Evolutionary conservation across 768 basidiomycete species (phyloP).

Genomic region (Mycena pura): DNA sequence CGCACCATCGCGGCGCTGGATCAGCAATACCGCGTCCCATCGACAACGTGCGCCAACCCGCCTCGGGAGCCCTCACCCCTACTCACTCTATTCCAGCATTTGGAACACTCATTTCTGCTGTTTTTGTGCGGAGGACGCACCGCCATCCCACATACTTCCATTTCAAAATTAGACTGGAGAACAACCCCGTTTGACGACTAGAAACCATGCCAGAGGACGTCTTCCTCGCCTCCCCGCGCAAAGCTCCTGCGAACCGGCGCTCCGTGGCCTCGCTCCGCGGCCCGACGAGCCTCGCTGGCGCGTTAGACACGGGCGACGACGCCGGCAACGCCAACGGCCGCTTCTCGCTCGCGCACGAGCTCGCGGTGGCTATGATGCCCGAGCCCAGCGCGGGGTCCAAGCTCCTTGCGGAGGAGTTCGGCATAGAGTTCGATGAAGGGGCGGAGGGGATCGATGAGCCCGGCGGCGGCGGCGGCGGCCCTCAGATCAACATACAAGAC

Average conservation of each 20-base stretch:
- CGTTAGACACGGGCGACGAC: slow-evolving; percentile 49
- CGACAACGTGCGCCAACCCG: not conserved
- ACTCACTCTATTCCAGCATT: not conserved
- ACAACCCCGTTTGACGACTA: not conserved
- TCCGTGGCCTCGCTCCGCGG: slow-evolving; percentile 60
- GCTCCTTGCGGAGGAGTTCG: slow-evolving; percentile 86
- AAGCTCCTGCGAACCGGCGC: slow-evolving; percentile 41
- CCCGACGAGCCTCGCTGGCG: slow-evolving; percentile 44
- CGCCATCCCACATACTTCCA: not conserved
- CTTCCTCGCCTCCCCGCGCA: slow-evolving; percentile 27
- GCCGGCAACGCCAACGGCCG: slow-evolving; percentile 50
- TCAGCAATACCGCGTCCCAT: not conserved
- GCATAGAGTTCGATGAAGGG: slow-evolving; percentile 88
- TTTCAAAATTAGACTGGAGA: not conserved
- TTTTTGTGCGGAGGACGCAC: not conserved
- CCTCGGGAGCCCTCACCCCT: too few relatives aligned
- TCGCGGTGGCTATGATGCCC: slow-evolving; percentile 87
- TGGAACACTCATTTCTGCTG: not conserved
- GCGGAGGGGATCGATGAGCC: slow-evolving; percentile 78
- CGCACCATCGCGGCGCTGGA: not conserved
- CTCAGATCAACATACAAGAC: slow-evolving; percentile 40
- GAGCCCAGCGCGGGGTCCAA: slow-evolving; percentile 82
- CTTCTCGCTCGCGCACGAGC: slow-evolving; percentile 85
- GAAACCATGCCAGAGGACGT: slow-evolving; percentile 24
- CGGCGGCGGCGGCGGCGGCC: slow-evolving; percentile 41